Conservation (phyloP, 495 filamentous ascomycete species). For the Friedmanniomyces endolithicus region DNA sequence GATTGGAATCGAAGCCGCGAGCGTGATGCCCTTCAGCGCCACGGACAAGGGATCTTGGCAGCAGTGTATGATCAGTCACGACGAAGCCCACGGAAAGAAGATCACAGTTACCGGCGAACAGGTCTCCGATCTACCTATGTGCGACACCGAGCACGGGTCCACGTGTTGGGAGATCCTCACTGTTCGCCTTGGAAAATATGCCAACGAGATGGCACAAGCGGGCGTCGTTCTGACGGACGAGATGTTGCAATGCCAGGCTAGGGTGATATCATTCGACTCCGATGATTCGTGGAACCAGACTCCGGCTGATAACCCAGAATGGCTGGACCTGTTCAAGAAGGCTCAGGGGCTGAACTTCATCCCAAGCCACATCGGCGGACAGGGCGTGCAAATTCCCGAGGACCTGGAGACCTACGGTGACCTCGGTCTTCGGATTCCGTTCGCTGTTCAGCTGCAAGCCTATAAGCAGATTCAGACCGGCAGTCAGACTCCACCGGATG, state of each 20-base stretch:
- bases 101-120: not conserved
- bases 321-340: constrained; percentile 33
- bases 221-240: constrained; percentile 26
- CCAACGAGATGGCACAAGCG: constrained; percentile 22
- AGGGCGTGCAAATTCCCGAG: constrained; percentile 11
- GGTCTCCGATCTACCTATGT: not conserved
- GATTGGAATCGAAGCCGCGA: constrained; percentile 28
- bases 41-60: constrained; percentile 20
- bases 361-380: constrained; percentile 5
- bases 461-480: constrained; percentile 8
- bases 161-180: constrained; percentile 34
- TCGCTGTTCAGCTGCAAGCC: constrained; percentile 21
- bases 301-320: constrained; percentile 33
- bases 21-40: constrained; percentile 30
- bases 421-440: constrained; percentile 18
- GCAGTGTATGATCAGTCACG: no score
- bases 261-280: constrained; percentile 28
- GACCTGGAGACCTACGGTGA: constrained; percentile 20
- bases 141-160: not conserved
- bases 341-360: constrained; percentile 20
- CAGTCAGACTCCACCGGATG: not conserved
- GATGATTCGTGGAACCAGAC: constrained; percentile 35
- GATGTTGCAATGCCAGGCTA: constrained; percentile 28
- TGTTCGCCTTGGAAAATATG: constrained; percentile 28
- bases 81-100: no score